Percentiles rank a stretch among this genome's conserved stretches.
Evolutionary conservation across 2,329 filamentous ascomycete genomes (phyloP).

Genomic region (Lasiodiplodia sp.): DNA sequence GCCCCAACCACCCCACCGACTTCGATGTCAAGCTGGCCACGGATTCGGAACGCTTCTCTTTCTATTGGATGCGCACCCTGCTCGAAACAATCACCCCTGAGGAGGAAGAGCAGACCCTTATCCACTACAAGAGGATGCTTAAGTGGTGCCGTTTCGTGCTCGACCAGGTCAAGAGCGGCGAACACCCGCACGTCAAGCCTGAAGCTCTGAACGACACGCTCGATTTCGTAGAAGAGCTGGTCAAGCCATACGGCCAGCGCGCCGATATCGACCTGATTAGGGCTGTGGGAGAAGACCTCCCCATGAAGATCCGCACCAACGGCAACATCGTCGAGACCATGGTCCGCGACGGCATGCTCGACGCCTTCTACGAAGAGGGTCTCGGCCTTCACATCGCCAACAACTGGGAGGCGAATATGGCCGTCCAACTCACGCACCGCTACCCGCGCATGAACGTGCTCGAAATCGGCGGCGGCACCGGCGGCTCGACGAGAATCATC

Average conservation of each 20-base stretch:
- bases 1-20: not conserved
- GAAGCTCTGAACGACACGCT: no score
- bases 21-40: not conserved
- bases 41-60: no score
- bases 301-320: not conserved
- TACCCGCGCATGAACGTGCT: no score
- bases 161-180: not conserved
- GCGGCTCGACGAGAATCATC: no score
- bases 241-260: no score
- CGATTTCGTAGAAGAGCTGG: no score
- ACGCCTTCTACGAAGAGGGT: not conserved
- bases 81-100: not conserved
- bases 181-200: not conserved
- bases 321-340: slow-evolving; percentile 1
- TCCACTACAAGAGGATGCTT: slow-evolving; percentile 8
- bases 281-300: not conserved
- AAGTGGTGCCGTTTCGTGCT: slow-evolving; percentile 1
- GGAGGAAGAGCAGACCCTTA: not conserved
- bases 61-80: no score
- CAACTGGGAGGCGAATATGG: no score
- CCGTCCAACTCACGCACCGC: no score
- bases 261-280: no score
- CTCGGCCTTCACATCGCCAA: not conserved
- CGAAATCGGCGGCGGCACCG: no score
- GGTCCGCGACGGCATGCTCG: not conserved